Evolutionary conservation across 2,329 filamentous ascomycete species (phyloP).

Genomic region (Fusarium ambrosium): DNA sequence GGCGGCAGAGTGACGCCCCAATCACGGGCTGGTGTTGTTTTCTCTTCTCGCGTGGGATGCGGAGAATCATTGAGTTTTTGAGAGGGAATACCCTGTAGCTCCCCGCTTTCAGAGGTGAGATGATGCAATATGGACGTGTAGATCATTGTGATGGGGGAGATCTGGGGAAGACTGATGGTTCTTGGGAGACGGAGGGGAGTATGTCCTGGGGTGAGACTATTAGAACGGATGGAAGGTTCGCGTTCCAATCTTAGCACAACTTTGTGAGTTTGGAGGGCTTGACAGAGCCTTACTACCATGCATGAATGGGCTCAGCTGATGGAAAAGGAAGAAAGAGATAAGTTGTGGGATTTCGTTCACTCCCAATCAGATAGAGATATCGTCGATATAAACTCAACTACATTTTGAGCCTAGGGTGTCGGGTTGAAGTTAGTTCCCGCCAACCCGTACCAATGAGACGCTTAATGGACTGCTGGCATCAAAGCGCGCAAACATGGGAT

Average conservation of each 20-base stretch:
- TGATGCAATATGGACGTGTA: not conserved
- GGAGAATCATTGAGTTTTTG: not conserved
- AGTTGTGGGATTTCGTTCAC: not conserved
- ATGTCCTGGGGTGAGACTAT: not conserved
- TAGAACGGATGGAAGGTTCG: not conserved
- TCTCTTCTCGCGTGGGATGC: not conserved
- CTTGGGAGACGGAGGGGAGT: not conserved
- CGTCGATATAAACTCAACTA: not conserved
- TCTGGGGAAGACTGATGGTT: not conserved
- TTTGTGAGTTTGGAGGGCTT: not conserved
- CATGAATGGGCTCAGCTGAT: not conserved
- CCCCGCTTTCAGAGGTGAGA: not conserved
- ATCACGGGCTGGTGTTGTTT: constrained; percentile 1
- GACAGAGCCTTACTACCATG: not conserved
- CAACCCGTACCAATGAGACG: not conserved
- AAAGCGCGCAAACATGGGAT: not conserved
- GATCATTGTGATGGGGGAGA: not conserved
- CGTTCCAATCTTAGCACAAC: not conserved
- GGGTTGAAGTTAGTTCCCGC: not conserved
- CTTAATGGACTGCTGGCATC: not conserved
- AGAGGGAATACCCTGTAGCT: not conserved
- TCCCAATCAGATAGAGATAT: not conserved
- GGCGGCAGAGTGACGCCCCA: not conserved
- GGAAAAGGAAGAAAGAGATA: not conserved
- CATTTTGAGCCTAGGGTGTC: not conserved